Base-by-base conservation (phyloP, 2,329 filamentous ascomycete genomes). In the Penicillium sp. region DNA sequence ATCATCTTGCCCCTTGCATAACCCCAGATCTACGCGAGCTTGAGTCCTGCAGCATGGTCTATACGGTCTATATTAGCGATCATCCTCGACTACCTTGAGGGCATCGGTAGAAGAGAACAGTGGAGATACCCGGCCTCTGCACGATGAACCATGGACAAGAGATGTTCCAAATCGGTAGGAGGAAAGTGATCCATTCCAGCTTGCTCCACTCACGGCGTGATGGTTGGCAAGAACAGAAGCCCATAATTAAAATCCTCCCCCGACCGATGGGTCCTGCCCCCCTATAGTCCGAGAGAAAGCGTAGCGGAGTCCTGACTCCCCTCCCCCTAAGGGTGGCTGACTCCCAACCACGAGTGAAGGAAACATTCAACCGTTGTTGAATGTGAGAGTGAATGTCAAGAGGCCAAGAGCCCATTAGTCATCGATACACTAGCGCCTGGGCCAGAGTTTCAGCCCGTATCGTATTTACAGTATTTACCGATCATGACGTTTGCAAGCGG, bases 401-500 rank as follows among this genome's bases (percentile, higher is more conserved):
- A 41, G 27, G 49, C 43, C 46, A 49, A 46, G 39, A 17, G 10
- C 27, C 23, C 32, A 30, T 50, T 57, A 49, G 47, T 58, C 54
- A 54, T 54, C 42, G 46, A 46, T 52, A 55, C 54, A 36, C 39
- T 51, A 49, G 52, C 13, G 17, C 33, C 27, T 17, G 17, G 36
- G 23, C 3, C 26, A 30, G 43, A 48, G 56, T 55, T 58, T 58
- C 55, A 57, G 44, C 49, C 46, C 41, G 24, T 27, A 27, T 10
- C 10, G 24, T 27, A 6, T 30, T 37, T 52, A 53, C 41, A 13
- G 41, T 32, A 32, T 48, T 46, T 55, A 55, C 51, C 29, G 40
- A 59, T 59, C 45, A 59, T 61, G 56, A 61, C 56, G 56, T 58
- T 29, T 55, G 56, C 58, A 57, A 62, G 59, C 59, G 59, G 58